Conservation (phyloP, 345 rosid species). For the Eutrema yunnanense region DNA sequence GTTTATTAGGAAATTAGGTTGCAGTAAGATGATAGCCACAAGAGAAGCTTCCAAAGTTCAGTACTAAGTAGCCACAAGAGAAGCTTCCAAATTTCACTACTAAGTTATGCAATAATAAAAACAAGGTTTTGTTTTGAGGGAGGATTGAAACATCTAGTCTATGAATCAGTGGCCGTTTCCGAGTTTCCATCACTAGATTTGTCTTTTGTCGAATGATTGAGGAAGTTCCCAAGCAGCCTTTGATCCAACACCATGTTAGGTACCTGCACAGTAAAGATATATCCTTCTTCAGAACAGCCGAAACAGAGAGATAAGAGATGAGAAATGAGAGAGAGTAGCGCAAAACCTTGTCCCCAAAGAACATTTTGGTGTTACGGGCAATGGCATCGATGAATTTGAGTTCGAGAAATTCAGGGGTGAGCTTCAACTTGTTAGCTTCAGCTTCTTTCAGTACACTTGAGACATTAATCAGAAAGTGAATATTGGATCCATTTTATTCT, state of each 20-base stretch:
- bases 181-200: constrained; percentile 17
- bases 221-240: constrained; percentile 77
- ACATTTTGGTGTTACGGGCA: constrained; percentile 76
- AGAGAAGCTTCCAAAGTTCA: background rate
- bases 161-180: constrained; percentile 21
- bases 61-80: background rate
- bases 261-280: constrained; percentile 36
- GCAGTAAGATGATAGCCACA: background rate
- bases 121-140: background rate
- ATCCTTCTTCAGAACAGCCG: constrained; percentile 3
- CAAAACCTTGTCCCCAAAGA: constrained; percentile 81
- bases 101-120: background rate
- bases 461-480: constrained; percentile 1
- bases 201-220: constrained; percentile 23
- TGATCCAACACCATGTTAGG: constrained; percentile 87
- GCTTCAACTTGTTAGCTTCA: constrained; percentile 87
- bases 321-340: background rate
- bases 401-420: constrained; percentile 84
- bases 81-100: background rate
- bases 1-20: background rate
- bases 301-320: background rate
- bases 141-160: background rate
- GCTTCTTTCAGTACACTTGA: constrained; percentile 70
- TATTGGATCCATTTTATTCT: background rate
- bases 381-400: constrained; percentile 85